Percentiles rank a stretch among this genome's conserved stretches.
Conservation (phyloP, 1,284 basidiomycete genomes). For the Apiotrichum montevideense region DNA sequence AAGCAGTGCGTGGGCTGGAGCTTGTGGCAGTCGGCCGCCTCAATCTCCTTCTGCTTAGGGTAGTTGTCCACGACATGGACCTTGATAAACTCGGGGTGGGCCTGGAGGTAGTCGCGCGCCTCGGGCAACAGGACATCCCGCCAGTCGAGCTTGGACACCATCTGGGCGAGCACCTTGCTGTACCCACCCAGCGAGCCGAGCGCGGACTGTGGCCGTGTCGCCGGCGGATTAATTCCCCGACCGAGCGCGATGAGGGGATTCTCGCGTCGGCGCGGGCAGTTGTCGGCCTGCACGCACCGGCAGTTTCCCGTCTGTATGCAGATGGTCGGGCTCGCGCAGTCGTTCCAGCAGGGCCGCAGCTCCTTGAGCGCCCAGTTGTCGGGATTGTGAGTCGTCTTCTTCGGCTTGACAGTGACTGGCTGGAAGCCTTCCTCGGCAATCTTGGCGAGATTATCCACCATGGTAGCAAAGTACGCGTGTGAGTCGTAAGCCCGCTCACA, state of each 20-base stretch:
- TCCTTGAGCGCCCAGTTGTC: slow-evolving; percentile 39
- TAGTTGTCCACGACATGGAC: slow-evolving; percentile 43
- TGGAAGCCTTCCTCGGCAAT: not conserved
- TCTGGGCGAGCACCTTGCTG: slow-evolving; percentile 23
- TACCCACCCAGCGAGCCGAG: slow-evolving; percentile 26
- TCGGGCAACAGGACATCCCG: slow-evolving; percentile 40
- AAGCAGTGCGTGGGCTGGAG: slow-evolving; percentile 42
- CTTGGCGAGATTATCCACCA: slow-evolving; percentile 2
- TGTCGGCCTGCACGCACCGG: slow-evolving; percentile 43
- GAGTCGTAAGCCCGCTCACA: slow-evolving; percentile 35
- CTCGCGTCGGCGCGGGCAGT: slow-evolving; percentile 31
- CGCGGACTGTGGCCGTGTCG: slow-evolving; percentile 10
- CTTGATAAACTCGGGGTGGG: slow-evolving; percentile 35
- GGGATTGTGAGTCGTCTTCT: slow-evolving; percentile 9
- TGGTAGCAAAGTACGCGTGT: slow-evolving; percentile 18
- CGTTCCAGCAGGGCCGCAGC: slow-evolving; percentile 45
- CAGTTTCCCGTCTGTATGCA: slow-evolving; percentile 47
- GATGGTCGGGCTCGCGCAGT: slow-evolving; percentile 42
- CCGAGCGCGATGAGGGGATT: slow-evolving; percentile 31
- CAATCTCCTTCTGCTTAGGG: slow-evolving; percentile 30
- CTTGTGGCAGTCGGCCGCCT: slow-evolving; percentile 38
- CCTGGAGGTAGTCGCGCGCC: slow-evolving; percentile 31
- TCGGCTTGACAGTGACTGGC: not conserved
- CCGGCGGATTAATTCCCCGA: slow-evolving; percentile 5
- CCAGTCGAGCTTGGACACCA: slow-evolving; percentile 32